Percentiles rank a stretch among this genome's conserved stretches.
phyloP scores from a whole-genome alignment of 2,329 filamentous ascomycete species.

The Cladosporium austrohemisphaericum region DNA sequence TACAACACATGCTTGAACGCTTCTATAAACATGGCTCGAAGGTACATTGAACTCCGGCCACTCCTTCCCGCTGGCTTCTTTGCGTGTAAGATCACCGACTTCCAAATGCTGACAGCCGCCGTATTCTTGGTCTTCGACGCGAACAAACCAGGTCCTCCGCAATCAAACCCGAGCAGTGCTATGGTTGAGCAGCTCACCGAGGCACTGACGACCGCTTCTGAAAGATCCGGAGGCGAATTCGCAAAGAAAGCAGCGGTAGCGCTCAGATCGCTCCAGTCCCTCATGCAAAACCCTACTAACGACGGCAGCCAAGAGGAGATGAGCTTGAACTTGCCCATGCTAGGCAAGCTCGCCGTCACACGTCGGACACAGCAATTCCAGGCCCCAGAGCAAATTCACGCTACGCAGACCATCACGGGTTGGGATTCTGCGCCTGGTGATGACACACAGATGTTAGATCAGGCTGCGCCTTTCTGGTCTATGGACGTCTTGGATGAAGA shows the following conservation, averaged over 20 bases:
- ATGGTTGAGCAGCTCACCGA: conserved; percentile 20
- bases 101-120: conserved; percentile 28
- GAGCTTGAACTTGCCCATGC: conserved; percentile 3
- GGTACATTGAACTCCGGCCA: conserved; percentile 23
- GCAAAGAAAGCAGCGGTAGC: conserved; percentile 21
- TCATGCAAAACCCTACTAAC: conserved; percentile 14
- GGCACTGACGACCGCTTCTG: conserved; percentile 20
- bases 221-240: conserved; percentile 21
- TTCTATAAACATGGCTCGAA: conserved; percentile 20
- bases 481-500: conserved; percentile 11
- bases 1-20: conserved; percentile 26
- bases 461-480: conserved; percentile 5
- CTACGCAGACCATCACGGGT: conserved; percentile 1
- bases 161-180: neutral
- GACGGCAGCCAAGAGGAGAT: neutral
- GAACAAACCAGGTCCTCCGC: neutral
- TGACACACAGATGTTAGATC: neutral
- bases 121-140: conserved; percentile 21
- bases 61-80: conserved; percentile 27
- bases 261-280: conserved; percentile 19
- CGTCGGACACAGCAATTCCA: neutral
- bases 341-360: conserved; percentile 7
- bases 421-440: neutral
- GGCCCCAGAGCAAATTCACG: neutral
- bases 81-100: conserved; percentile 25